These are phyloP conservation scores for Geoglossum glabrum DNA, from an alignment of 495 filamentous ascomycete genomes.

Conservation along the genomic window DNA sequence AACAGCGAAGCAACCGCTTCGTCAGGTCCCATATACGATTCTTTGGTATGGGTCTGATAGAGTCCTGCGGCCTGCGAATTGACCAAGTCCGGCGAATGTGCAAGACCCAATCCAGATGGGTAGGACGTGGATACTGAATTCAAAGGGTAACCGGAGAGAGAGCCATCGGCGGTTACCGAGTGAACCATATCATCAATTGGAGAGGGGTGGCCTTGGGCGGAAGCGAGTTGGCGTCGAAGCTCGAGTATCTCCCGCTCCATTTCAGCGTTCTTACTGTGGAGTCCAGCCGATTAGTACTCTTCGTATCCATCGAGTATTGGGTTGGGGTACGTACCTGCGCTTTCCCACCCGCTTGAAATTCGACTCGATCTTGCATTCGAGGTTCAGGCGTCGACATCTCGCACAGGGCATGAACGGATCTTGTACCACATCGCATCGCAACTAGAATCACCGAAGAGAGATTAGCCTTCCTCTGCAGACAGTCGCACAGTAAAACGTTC, in stretches of 20 bases:
- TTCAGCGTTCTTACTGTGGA: slow-evolving; percentile 51
- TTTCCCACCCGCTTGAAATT: slow-evolving; percentile 90
- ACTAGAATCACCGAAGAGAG: slow-evolving; percentile 22
- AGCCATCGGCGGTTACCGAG: slow-evolving; percentile 30
- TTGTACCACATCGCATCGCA: slow-evolving; percentile 79
- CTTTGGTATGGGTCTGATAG: slow-evolving; percentile 28
- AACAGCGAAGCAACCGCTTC: slow-evolving; percentile 69
- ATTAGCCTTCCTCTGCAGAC: slow-evolving; percentile 2
- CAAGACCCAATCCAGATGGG: neutral
- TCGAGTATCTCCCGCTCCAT: slow-evolving; percentile 56
- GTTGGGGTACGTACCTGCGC: slow-evolving; percentile 24
- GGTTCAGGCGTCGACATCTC: slow-evolving; percentile 65
- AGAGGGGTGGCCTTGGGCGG: slow-evolving; percentile 9
- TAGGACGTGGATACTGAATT: neutral
- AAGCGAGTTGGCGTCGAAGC: slow-evolving; percentile 35
- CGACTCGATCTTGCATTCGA: slow-evolving; percentile 80
- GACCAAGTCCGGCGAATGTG: neutral
- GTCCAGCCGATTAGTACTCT: neutral
- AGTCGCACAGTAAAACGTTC: slow-evolving; percentile 2
- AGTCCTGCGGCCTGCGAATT: slow-evolving; percentile 11
- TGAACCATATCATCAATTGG: slow-evolving; percentile 21
- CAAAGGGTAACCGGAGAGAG: slow-evolving; percentile 7
- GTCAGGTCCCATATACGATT: slow-evolving; percentile 57
- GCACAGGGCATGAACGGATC: slow-evolving; percentile 66
- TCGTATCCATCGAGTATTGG: neutral